phyloP scores from a whole-genome alignment of 2,329 filamentous ascomycete genomes.

The Septoria linicola region DNA sequence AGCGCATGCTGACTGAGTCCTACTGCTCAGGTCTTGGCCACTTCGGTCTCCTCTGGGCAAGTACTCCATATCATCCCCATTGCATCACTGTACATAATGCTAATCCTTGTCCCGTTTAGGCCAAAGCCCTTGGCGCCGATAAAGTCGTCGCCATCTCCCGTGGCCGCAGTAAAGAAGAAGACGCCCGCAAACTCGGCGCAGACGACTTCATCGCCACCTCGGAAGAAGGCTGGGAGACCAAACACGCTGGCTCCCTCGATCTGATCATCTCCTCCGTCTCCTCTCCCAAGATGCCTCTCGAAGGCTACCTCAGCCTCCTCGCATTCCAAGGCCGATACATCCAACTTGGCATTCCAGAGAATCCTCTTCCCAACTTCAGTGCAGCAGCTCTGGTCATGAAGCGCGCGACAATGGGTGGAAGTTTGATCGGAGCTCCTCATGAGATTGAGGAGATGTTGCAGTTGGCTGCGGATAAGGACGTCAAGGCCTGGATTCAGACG shows the following conservation, averaged over 20 bases:
- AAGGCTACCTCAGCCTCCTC: slow-evolving; percentile 56
- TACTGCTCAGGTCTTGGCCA: slow-evolving; percentile 52
- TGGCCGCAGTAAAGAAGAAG: slow-evolving; percentile 56
- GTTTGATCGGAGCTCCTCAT: slow-evolving; percentile 51
- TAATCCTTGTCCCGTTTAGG: too few relatives aligned
- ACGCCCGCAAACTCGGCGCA: slow-evolving; percentile 62
- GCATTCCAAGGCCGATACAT: slow-evolving; percentile 60
- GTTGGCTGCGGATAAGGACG: slow-evolving; percentile 57
- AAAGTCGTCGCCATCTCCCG: slow-evolving; percentile 67
- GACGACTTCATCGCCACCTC: slow-evolving; percentile 57
- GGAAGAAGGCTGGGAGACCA: slow-evolving; percentile 57
- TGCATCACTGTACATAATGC: too few relatives aligned
- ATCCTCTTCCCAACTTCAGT: slow-evolving; percentile 53
- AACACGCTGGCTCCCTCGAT: slow-evolving; percentile 54
- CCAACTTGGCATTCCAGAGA: slow-evolving; percentile 65
- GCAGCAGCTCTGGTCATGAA: slow-evolving; percentile 60
- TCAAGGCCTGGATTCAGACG: slow-evolving; percentile 63
- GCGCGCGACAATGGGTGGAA: slow-evolving; percentile 47
- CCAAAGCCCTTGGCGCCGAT: slow-evolving; percentile 66
- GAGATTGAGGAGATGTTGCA: slow-evolving; percentile 62
- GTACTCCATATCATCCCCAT: too few relatives aligned
- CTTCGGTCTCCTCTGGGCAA: slow-evolving; percentile 69
- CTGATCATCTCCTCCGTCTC: slow-evolving; percentile 60
- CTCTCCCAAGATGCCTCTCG: slow-evolving; percentile 61
- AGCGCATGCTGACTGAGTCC: background rate